These are phyloP conservation scores for Castanospermum australe DNA, from an alignment of 306 rosid species.

Conservation along the genomic window DNA sequence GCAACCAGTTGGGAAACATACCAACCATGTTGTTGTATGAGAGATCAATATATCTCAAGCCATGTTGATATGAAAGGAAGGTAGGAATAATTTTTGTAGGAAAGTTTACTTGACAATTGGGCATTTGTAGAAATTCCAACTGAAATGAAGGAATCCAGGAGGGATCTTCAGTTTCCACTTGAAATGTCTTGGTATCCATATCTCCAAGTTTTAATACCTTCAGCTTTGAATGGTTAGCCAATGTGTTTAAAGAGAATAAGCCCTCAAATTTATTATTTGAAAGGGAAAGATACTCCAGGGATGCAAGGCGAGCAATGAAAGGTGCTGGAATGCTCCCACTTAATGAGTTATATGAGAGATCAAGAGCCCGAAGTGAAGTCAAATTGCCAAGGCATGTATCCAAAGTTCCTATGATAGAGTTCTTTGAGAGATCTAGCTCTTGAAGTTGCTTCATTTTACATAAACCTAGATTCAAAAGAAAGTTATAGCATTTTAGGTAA, in stretches of 20 bases:
- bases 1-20: constrained; percentile 21
- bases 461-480: neutral
- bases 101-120: neutral
- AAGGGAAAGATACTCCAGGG: neutral
- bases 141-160: constrained; percentile 23
- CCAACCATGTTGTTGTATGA: constrained; percentile 19
- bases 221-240: constrained; percentile 23
- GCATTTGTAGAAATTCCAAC: neutral
- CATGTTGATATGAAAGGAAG: neutral
- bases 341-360: neutral
- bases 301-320: neutral
- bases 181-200: neutral
- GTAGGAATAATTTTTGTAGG: neutral
- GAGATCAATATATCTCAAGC: neutral
- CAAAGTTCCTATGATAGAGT: neutral
- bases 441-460: neutral
- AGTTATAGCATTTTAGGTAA: neutral
- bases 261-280: neutral
- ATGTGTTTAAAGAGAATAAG: neutral
- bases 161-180: constrained; percentile 23
- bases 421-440: neutral
- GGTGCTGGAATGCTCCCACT: neutral
- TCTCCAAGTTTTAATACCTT: neutral
- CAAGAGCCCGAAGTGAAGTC: neutral
- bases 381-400: neutral